These are phyloP conservation scores for Sporothrix mexicana DNA, from an alignment of 2,329 filamentous ascomycete species.

Conservation along the genomic window DNA sequence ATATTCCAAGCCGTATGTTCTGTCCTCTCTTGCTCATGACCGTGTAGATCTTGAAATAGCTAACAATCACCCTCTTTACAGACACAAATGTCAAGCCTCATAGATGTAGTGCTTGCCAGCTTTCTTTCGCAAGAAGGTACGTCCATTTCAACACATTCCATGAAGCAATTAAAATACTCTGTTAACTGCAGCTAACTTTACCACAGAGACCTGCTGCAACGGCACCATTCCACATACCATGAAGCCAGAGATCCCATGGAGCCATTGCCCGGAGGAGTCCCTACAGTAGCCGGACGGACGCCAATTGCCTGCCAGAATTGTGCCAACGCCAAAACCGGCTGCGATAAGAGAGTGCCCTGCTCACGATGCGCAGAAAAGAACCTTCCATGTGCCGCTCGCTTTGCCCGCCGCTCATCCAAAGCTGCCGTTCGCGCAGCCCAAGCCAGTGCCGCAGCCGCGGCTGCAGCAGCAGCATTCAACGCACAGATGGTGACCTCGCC, in stretches of 20 bases:
- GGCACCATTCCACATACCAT: constrained; percentile 59
- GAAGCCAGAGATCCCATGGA: constrained; percentile 56
- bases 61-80: constrained; percentile 39
- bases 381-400: constrained; percentile 55
- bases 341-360: constrained; percentile 57
- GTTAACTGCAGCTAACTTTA: constrained; percentile 22
- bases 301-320: constrained; percentile 59
- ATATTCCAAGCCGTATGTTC: constrained; percentile 57
- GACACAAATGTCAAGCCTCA: constrained; percentile 63
- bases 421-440: constrained; percentile 53
- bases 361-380: constrained; percentile 57
- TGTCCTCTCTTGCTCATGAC: constrained; percentile 19
- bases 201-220: constrained; percentile 56
- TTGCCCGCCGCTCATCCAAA: constrained; percentile 58
- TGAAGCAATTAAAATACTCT: no score
- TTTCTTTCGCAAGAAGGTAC: constrained; percentile 58
- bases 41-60: neutral
- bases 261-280: constrained; percentile 51
- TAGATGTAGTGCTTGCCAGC: constrained; percentile 55
- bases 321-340: constrained; percentile 58
- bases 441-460: constrained; percentile 44
- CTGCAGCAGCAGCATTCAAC: constrained; percentile 44
- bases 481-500: constrained; percentile 38
- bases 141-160: no score
- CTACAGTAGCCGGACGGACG: constrained; percentile 50